Percentiles rank a stretch among this genome's conserved stretches.
Conservation (phyloP, 352 stramenopile species). For the Phytophthora cryptogea region DNA sequence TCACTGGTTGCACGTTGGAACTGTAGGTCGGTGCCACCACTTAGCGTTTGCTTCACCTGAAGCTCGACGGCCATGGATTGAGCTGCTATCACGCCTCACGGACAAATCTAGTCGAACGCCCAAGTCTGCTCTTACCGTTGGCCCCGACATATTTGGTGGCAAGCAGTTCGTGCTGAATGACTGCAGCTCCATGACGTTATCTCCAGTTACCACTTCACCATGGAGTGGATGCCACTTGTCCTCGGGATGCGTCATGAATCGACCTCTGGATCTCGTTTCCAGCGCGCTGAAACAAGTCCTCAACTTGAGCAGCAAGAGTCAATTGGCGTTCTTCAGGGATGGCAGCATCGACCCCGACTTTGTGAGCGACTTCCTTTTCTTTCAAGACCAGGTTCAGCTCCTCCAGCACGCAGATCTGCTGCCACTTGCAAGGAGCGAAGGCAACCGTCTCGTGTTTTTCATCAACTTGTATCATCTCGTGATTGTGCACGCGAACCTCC, state of each 20-base stretch:
- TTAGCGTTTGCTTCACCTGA: slow-evolving; percentile 43
- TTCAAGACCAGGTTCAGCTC: slow-evolving; percentile 38
- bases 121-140: not conserved
- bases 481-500: slow-evolving; percentile 46
- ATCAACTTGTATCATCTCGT: slow-evolving; percentile 68
- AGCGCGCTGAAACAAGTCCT: slow-evolving; percentile 7
- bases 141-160: slow-evolving; percentile 1
- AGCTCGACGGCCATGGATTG: slow-evolving; percentile 44
- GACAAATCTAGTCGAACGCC: slow-evolving; percentile 14
- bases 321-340: not conserved
- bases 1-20: slow-evolving; percentile 55
- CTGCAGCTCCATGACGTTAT: slow-evolving; percentile 26
- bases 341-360: not conserved
- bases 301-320: slow-evolving; percentile 2
- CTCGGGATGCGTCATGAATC: not conserved
- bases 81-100: slow-evolving; percentile 26
- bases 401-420: slow-evolving; percentile 40
- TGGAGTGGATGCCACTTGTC: not conserved
- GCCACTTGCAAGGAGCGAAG: slow-evolving; percentile 25
- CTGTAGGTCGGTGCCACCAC: slow-evolving; percentile 51
- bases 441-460: slow-evolving; percentile 43
- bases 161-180: slow-evolving; percentile 58
- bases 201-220: not conserved
- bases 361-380: slow-evolving; percentile 33
- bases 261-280: slow-evolving; percentile 10